A percentile compares a stretch with the other conserved stretches of the same genome.
Evolutionary conservation across 2,329 filamentous ascomycete genomes (phyloP).

Genomic region (Aspergillus viridinutans): DNA sequence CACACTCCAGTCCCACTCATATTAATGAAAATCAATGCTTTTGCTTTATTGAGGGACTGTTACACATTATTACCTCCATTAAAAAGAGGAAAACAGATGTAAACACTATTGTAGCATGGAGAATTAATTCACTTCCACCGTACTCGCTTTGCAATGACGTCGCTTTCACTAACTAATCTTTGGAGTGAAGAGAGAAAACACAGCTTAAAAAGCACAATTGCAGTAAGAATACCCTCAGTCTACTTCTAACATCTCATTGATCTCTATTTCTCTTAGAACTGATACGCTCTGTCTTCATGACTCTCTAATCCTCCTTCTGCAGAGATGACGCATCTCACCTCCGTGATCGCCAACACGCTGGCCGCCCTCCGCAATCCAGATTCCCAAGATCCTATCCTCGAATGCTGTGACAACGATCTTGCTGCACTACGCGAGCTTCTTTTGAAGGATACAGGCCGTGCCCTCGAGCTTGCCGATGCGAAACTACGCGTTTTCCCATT

Average conservation of each 20-base stretch:
- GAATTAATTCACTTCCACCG: not conserved
- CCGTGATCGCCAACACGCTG: conserved; percentile 21
- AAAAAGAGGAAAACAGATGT: not conserved
- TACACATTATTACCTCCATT: not conserved
- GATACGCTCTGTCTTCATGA: not conserved
- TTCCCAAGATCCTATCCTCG: conserved; percentile 32
- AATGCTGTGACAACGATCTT: conserved; percentile 28
- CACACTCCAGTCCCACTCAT: too few relatives aligned
- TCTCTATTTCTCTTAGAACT: too few relatives aligned
- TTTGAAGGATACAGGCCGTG: conserved; percentile 35
- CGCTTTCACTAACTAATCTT: not conserved
- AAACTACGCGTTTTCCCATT: conserved; percentile 55
- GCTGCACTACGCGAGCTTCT: conserved; percentile 20
- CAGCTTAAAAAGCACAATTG: not conserved
- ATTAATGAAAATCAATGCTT: not conserved
- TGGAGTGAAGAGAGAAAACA: not conserved
- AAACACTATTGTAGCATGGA: not conserved
- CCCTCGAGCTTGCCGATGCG: conserved; percentile 47
- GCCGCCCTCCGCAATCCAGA: conserved; percentile 24
- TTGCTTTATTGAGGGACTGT: not conserved
- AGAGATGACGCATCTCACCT: conserved; percentile 17
- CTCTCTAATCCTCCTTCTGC: not conserved
- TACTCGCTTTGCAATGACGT: not conserved
- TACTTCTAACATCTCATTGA: not conserved
- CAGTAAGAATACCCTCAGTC: not conserved